A percentile compares a stretch with the other conserved stretches of the same genome.
Evolutionary conservation across 2,329 filamentous ascomycete genomes (phyloP).

Genomic region (Paecilomyces dactylethromorphus): DNA sequence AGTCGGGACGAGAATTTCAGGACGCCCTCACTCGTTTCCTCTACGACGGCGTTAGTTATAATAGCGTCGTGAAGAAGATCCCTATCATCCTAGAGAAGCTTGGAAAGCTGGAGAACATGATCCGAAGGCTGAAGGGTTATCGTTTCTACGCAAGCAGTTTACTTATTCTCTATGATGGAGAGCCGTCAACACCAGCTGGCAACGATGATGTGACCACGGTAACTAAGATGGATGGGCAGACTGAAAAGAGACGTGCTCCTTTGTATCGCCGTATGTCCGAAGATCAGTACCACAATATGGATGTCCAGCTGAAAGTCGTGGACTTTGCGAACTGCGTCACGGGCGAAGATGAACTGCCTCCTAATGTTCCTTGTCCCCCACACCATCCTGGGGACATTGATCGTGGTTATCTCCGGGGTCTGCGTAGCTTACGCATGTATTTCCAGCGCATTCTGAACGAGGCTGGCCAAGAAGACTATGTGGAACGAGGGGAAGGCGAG

Average conservation of each 20-base stretch:
- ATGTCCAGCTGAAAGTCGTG: conserved; percentile 83
- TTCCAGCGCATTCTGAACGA: conserved; percentile 84
- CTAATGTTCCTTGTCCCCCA: conserved; percentile 67
- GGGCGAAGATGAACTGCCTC: conserved; percentile 61
- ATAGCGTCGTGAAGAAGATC: conserved; percentile 78
- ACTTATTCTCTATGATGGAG: conserved; percentile 94
- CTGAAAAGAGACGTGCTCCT: conserved; percentile 25
- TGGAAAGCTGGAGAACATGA: conserved; percentile 73
- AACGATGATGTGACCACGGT: conserved; percentile 9
- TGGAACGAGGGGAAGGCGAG: conserved; percentile 39
- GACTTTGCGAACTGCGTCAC: conserved; percentile 98
- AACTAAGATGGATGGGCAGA: conserved; percentile 13
- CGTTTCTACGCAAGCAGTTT: conserved; percentile 93
- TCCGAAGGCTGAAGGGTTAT: conserved; percentile 72
- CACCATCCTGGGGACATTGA: conserved; percentile 75
- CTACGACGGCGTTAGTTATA: conserved; percentile 77
- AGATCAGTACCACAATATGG: conserved; percentile 31
- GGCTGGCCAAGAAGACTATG: conserved; percentile 45
- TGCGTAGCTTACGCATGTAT: conserved; percentile 72
- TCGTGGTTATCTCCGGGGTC: conserved; percentile 77
- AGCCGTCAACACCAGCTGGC: conserved; percentile 20
- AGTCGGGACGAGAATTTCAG: conserved; percentile 83
- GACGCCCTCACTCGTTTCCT: conserved; percentile 82
- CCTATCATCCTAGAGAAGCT: conserved; percentile 82
- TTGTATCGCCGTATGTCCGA: conserved; percentile 23